These are phyloP conservation scores for Aspergillus pseudonomiae DNA, from an alignment of 2,329 filamentous ascomycete species.

Conservation along the genomic window DNA sequence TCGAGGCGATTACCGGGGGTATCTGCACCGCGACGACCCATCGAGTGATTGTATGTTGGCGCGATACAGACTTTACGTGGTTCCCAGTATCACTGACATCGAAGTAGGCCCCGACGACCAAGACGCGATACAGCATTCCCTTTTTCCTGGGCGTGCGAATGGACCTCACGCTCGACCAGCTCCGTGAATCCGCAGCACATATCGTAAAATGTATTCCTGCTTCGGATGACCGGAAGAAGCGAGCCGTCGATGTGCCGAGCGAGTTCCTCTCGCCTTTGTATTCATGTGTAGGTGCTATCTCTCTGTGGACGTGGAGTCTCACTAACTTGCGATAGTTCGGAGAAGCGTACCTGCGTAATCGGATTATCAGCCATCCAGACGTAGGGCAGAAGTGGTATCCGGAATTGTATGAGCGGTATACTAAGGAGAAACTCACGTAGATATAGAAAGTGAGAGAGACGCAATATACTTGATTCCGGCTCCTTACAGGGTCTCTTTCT, in stretches of 20 bases:
- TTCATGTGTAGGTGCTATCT: conserved; percentile 32
- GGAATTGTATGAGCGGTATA: conserved; percentile 33
- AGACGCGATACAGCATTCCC: conserved; percentile 51
- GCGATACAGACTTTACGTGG: neutral
- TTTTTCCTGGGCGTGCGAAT: conserved; percentile 59
- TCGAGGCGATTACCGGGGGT: conserved; percentile 60
- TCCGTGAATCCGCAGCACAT: conserved; percentile 35
- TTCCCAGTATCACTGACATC: neutral
- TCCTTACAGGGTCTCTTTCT: too few relatives aligned
- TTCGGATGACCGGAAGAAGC: conserved; percentile 34
- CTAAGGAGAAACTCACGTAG: conserved; percentile 23
- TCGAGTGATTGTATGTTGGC: conserved; percentile 35
- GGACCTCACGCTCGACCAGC: conserved; percentile 52
- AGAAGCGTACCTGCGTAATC: conserved; percentile 40
- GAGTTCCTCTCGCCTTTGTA: conserved; percentile 41
- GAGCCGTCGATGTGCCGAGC: conserved; percentile 39
- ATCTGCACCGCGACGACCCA: conserved; percentile 52
- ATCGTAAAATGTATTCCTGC: conserved; percentile 35
- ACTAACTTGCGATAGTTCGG: conserved; percentile 29
- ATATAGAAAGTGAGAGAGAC: too few relatives aligned
- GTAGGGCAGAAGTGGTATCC: conserved; percentile 41
- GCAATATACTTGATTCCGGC: too few relatives aligned
- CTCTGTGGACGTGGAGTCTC: neutral
- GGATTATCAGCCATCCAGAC: conserved; percentile 41
- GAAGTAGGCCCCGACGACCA: conserved; percentile 36